Evolutionary conservation across 179 eudicot species (phyloP).

Genomic region (Amaranthus tricolor): DNA sequence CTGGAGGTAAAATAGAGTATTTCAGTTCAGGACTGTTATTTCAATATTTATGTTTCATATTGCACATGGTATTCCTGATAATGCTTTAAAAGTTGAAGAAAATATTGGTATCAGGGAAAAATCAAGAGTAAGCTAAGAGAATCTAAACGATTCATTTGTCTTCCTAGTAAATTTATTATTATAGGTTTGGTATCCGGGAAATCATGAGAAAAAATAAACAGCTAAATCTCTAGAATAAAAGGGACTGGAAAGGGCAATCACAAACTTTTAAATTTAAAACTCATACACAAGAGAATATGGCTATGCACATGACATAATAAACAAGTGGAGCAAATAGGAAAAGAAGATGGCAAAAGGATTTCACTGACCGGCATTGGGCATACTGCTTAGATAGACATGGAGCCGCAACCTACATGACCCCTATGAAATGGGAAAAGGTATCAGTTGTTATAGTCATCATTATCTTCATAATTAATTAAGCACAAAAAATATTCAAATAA

Average conservation of each 20-base stretch:
- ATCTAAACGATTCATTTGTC: too few species aligned
- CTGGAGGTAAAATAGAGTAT: neutral
- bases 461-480: constrained; percentile 6
- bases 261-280: neutral
- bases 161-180: neutral
- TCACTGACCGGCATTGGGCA: constrained; percentile 23
- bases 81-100: neutral
- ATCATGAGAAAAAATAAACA: neutral
- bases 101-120: neutral
- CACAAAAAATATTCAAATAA: constrained; percentile 1
- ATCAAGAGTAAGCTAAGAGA: neutral
- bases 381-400: constrained; percentile 30
- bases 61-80: neutral
- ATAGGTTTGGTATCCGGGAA: neutral
- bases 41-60: neutral
- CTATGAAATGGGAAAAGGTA: constrained; percentile 26
- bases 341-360: constrained; percentile 6
- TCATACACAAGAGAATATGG: constrained; percentile 13
- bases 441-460: constrained; percentile 9
- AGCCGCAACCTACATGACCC: constrained; percentile 37
- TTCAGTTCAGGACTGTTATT: neutral
- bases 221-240: neutral
- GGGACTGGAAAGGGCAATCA: constrained; percentile 1
- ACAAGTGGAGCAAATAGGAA: neutral
- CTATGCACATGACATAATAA: constrained; percentile 19